These are phyloP conservation scores for Sphenostylis stenocarpa DNA, from an alignment of 306 rosid species.

Conservation along the genomic window DNA sequence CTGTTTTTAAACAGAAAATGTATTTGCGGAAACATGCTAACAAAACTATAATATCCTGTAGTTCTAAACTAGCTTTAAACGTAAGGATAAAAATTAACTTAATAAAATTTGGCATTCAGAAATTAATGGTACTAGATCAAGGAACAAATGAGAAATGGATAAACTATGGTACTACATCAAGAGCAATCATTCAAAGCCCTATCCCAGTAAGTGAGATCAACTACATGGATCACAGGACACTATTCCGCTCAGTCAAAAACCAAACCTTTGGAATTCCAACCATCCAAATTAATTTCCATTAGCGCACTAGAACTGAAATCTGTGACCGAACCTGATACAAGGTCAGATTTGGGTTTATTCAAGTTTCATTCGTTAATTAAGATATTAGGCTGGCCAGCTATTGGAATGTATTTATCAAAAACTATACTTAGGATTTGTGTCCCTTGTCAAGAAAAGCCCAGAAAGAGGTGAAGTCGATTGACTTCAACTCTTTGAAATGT, in stretches of 20 bases:
- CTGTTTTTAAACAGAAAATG: not conserved
- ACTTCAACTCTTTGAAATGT: not conserved
- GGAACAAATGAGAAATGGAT: not conserved
- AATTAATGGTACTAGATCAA: no score
- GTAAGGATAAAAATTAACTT: no score
- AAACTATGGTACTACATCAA: not conserved
- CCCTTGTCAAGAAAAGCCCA: not conserved
- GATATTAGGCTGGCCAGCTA: not conserved
- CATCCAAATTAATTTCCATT: not conserved
- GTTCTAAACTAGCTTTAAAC: not conserved
- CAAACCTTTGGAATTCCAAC: not conserved
- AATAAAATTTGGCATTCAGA: no score
- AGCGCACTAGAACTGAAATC: not conserved
- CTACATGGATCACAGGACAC: not conserved
- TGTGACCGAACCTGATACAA: not conserved
- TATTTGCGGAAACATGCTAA: not conserved
- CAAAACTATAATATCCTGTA: not conserved
- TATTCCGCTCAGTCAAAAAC: not conserved
- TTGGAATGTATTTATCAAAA: not conserved
- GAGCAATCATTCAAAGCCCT: not conserved
- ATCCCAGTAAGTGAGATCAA: not conserved
- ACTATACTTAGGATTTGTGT: not conserved
- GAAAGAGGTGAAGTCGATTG: not conserved
- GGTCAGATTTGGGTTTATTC: not conserved
- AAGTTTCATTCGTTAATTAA: not conserved